Percentiles rank a stretch among this genome's conserved stretches.
Conservation (phyloP, 2,329 filamentous ascomycete species). For the Colletotrichum ledebouriae region DNA sequence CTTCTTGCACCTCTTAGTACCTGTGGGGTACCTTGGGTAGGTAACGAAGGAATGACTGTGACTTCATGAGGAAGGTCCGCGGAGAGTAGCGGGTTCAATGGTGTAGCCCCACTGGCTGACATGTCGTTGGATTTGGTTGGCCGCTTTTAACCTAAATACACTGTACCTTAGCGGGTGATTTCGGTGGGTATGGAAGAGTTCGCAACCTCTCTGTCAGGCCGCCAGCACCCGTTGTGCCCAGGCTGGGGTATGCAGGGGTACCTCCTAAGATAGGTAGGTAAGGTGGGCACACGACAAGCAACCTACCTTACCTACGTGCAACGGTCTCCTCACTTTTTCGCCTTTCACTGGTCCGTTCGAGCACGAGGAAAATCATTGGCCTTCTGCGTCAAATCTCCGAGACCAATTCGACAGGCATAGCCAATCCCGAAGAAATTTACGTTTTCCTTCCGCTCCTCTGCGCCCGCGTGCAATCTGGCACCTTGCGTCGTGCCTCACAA, state of each 20-base stretch:
- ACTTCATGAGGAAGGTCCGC: too few relatives aligned
- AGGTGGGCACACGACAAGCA: slow-evolving; percentile 14
- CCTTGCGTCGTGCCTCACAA: neutral
- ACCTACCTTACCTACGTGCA: neutral
- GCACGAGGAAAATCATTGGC: slow-evolving; percentile 33
- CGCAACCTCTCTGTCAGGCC: neutral
- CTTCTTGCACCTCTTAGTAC: neutral
- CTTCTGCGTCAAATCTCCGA: slow-evolving; percentile 40
- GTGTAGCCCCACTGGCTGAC: slow-evolving; percentile 13
- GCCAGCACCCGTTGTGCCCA: slow-evolving; percentile 27
- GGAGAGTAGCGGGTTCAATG: neutral
- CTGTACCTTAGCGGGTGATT: slow-evolving; percentile 8
- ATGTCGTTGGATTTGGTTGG: slow-evolving; percentile 6
- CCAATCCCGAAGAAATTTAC: slow-evolving; percentile 13
- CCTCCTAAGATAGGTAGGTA: neutral
- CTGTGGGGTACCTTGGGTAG: too few relatives aligned
- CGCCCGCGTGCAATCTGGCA: neutral
- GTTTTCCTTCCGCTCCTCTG: neutral
- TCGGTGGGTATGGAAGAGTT: slow-evolving; percentile 2
- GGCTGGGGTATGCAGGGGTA: slow-evolving; percentile 24
- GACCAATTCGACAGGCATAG: slow-evolving; percentile 9
- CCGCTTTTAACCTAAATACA: neutral
- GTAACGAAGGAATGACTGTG: too few relatives aligned
- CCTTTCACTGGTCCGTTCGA: slow-evolving; percentile 1
- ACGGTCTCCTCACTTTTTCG: neutral